Percentiles rank a stretch among this genome's conserved stretches.
Conservation (phyloP, 495 filamentous ascomycete species). For the Trichoderma orchidacearum region DNA sequence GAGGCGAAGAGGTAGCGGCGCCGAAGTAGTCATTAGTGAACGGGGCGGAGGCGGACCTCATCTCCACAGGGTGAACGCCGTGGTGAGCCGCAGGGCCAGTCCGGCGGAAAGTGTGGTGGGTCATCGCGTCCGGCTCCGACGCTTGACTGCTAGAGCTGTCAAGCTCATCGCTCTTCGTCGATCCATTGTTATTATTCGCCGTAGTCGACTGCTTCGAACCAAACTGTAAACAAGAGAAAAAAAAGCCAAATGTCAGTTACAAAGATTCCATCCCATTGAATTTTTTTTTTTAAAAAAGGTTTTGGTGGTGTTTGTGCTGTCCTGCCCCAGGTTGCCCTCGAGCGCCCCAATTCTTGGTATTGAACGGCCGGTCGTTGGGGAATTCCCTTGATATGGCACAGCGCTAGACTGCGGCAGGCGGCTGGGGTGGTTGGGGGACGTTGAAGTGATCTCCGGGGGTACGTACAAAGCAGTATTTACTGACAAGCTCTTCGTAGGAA, state of each 20-base stretch:
- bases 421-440: not conserved
- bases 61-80: not conserved
- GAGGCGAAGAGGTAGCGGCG: not conserved
- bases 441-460: constrained; percentile 12
- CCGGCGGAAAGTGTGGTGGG: not conserved
- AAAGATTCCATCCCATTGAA: not conserved
- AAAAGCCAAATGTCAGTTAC: not conserved
- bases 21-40: not conserved
- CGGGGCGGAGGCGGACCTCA: not conserved
- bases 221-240: not conserved
- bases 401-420: not conserved
- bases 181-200: not conserved
- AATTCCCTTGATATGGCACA: not conserved
- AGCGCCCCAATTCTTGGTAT: not conserved
- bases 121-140: not conserved
- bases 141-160: not conserved
- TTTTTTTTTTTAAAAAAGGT: not conserved
- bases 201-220: not conserved
- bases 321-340: not conserved
- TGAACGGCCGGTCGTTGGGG: too few species aligned
- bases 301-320: too few species aligned
- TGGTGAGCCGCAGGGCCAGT: not conserved
- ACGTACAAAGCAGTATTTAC: constrained; percentile 99
- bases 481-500: constrained; percentile 84
- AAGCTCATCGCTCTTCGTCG: not conserved